phyloP scores from a whole-genome alignment of 2,329 filamentous ascomycete genomes.

The Ramichloridium luteum region DNA sequence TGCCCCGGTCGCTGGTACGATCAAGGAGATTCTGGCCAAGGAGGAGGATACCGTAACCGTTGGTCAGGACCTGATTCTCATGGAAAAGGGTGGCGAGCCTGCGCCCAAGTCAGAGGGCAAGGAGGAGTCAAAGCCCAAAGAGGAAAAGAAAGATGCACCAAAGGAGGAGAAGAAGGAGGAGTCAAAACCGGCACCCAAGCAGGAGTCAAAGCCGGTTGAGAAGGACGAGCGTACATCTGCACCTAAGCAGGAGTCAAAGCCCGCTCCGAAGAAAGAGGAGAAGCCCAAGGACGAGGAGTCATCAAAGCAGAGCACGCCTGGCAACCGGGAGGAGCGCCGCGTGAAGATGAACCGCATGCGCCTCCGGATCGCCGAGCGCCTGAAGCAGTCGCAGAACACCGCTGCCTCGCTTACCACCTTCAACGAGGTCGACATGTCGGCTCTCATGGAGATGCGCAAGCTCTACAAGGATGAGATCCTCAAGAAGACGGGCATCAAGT shows the following conservation, averaged over 20 bases:
- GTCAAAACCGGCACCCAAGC: slow-evolving; percentile 30
- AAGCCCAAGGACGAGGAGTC: slow-evolving; percentile 30
- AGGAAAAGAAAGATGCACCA: slow-evolving; percentile 34
- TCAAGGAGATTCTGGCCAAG: slow-evolving; percentile 81
- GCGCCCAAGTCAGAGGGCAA: slow-evolving; percentile 46
- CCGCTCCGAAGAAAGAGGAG: slow-evolving; percentile 27
- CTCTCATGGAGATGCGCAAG: slow-evolving; percentile 92
- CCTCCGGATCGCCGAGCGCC: slow-evolving; percentile 85
- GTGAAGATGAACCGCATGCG: slow-evolving; percentile 99
- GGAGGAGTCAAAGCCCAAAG: slow-evolving; percentile 45
- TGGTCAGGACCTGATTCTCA: slow-evolving; percentile 76
- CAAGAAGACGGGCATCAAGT: slow-evolving; percentile 92
- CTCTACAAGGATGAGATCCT: slow-evolving; percentile 92
- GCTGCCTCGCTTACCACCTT: slow-evolving; percentile 95
- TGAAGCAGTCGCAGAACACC: slow-evolving; percentile 99
- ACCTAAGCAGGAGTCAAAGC: slow-evolving; percentile 38
- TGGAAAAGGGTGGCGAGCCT: slow-evolving; percentile 61
- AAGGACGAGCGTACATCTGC: slow-evolving; percentile 7
- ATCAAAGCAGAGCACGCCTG: slow-evolving; percentile 37
- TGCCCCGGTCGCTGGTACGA: slow-evolving; percentile 75
- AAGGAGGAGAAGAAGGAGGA: slow-evolving; percentile 29
- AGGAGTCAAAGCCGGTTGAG: slow-evolving; percentile 29
- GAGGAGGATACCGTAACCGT: slow-evolving; percentile 95
- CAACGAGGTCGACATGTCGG: slow-evolving; percentile 99
- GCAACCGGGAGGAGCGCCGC: slow-evolving; percentile 74